Base-by-base conservation (phyloP, 169 alveolate genomes). In the Nephromyces sp. region DNA sequence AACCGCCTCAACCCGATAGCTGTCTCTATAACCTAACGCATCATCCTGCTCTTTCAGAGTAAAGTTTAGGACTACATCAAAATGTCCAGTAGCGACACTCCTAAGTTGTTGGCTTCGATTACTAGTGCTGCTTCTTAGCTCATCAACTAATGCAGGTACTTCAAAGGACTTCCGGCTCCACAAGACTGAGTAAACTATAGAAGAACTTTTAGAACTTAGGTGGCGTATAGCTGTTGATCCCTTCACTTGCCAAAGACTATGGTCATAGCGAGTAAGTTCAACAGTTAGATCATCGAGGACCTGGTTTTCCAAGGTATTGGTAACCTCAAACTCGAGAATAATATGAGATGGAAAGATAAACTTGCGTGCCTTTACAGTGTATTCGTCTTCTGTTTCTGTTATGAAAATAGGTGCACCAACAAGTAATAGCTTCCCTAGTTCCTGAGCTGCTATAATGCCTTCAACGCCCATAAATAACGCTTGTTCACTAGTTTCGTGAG, bases 331-430 rank as follows among this genome's bases (percentile, higher is more conserved):
- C 62, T 82, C 88, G 61, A 82, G 71, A 21, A 77, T 80, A 31
- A 78, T 35, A 51, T 51, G 65, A 22, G 25, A 32, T 29, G 70
- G 52, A 34, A 74, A 77, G 64, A 77, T 66, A 32, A 78, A 84
- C 74, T 77, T 70, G 61, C 52, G 64, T 6, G 62, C 87, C 66
- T 75, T 79, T 63, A 78, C 87, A 4, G 77, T 66, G 64, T 82
- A 82, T 74, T 82, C 87, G 3, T 84, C 84, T 65, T 81, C 87
- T 52, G 69, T 72, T 69, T 81, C 87, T 3, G 87, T 81, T 28
- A 77, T 74, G 57, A 71, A 63, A 67, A 70, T 53, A 15, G 72
- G 75, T 29, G 52, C 33, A 32, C 75, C 64, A 65, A 78, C 53
- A 43, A 70, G 82, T 64, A 71, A 80, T 33, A 72, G 71, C 32